Base-by-base conservation (phyloP, 2,329 filamentous ascomycete species). In the Leptographium radiaticola region DNA sequence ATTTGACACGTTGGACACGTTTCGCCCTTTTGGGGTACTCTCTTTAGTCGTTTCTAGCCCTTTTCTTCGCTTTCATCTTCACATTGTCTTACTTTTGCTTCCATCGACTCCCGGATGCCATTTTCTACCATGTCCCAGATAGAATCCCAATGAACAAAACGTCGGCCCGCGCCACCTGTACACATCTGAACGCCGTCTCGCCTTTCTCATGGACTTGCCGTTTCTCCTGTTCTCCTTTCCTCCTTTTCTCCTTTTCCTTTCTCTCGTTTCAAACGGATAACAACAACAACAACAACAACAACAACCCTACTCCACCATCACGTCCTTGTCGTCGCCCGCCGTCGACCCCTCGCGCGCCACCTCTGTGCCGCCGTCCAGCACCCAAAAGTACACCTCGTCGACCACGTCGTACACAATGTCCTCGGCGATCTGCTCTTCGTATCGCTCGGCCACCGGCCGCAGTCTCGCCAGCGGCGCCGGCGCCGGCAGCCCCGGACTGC, bases 351-450 rank as follows among this genome's bases (percentile, higher is more conserved):
- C 40, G 10, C 68, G 69, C 13, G 64, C 73, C 11, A 70, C 70
- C 31, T 48, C 52, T 13, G 43, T 72, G 10, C 72, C 74, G 30
- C 76, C 77, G 58, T 89, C 87, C 64, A 87, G 80, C 67, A 83
- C 76, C 83, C 81, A 94, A 70, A 87, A 93, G 70, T 95, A 89
- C 49, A 95, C 87, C 69, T 98, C 93, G 64, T 98, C 93, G 36
- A 97, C 76, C 52, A 98, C 79, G 67, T 98, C 93, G 66, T 89
- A 95, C 34, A 95, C 79, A 30, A 96, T 75, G 63, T 98, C 93
- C 70, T 98, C 93, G 15, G 86, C 89, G 57, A 98, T 90, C 71
- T 97, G 91, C 65, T 98, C 90, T 56, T 83, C 81, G 68, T 89
- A 97, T 36, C 93, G 80, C 57, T 94, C 87, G 9, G 81, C 79